These are phyloP conservation scores for Cynanchum wilfordii DNA, from an alignment of 257 asterid species.

Conservation along the genomic window DNA sequence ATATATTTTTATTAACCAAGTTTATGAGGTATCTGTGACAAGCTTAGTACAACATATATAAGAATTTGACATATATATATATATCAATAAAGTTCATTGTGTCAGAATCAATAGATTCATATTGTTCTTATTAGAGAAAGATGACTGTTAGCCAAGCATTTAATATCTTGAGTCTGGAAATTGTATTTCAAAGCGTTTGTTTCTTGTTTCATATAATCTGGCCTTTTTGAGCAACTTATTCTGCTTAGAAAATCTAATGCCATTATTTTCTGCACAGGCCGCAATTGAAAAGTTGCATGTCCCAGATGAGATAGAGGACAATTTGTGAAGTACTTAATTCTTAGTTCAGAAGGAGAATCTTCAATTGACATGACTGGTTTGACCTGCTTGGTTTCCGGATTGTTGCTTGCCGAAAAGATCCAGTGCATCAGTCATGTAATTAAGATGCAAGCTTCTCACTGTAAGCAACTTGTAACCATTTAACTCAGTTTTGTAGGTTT, in stretches of 20 bases:
- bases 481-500: constrained; percentile 23
- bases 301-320: constrained; percentile 84
- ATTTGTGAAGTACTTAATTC: constrained; percentile 30
- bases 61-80: not conserved
- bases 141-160: not conserved
- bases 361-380: constrained; percentile 20
- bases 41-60: not conserved
- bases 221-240: not conserved
- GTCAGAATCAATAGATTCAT: not conserved
- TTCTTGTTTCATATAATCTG: not conserved
- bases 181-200: not conserved
- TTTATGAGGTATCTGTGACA: not conserved
- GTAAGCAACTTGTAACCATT: not conserved
- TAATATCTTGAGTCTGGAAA: not conserved
- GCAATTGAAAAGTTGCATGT: constrained; percentile 90
- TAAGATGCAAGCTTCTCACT: not conserved
- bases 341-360: constrained; percentile 5
- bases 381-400: constrained; percentile 32
- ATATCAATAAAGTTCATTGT: not conserved
- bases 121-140: not conserved
- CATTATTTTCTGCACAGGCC: constrained; percentile 42
- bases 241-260: not conserved
- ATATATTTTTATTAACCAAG: too few species aligned
- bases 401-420: constrained; percentile 5
- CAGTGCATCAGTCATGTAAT: not conserved